Evolutionary conservation across 768 basidiomycete species (phyloP), one percentile per base, ranked within the genome.

Genomic region (Termitomyces sp.): DNA sequence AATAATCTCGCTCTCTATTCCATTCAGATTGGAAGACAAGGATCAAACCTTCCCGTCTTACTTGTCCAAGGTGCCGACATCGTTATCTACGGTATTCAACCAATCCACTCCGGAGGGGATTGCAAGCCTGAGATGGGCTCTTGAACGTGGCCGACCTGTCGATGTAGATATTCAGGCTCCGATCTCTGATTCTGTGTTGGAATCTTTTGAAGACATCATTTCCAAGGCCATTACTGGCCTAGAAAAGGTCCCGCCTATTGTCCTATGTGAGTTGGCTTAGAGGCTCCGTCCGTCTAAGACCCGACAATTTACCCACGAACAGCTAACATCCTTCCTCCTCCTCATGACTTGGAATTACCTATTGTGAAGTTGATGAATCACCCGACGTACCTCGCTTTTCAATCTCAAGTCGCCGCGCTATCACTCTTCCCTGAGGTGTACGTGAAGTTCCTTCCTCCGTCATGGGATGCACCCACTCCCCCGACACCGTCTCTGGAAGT

Each of bases 261-360:
- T 91, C 57, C 74, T 93, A 44, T 86, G 91, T 91, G 68, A 63
- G 83, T 73, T 10, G 66, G 40, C 52, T 44, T 47, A 61, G 33
- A 20, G 48, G 23, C 23, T 23, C 23, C 9, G 5, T 52, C 51
- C 40, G 26, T 23, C 30, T 44, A 30, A 55, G 52, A 61, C 5
- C n/a, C 60, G 48, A 59, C 13, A 48, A 55, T 61, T 46, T 49
- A 40, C 52, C 50, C 49, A 6, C 10, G 4, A 5, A 44, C 68
- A 94, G 92, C 87, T 55, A 92, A 91, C 69, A 72, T 91, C 44
- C 78, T 94, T 10, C 92, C 91, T 47, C 92, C 92, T 40, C 88
- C 91, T 0, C 83, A 89, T 63, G 84, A 86, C 63, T 77, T 90
- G 40, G 74, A 81, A 54, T 69, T 88, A 47, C 88, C 91, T 1